Conservation (phyloP, 257 asterid genomes). For the Solanum piurae region DNA sequence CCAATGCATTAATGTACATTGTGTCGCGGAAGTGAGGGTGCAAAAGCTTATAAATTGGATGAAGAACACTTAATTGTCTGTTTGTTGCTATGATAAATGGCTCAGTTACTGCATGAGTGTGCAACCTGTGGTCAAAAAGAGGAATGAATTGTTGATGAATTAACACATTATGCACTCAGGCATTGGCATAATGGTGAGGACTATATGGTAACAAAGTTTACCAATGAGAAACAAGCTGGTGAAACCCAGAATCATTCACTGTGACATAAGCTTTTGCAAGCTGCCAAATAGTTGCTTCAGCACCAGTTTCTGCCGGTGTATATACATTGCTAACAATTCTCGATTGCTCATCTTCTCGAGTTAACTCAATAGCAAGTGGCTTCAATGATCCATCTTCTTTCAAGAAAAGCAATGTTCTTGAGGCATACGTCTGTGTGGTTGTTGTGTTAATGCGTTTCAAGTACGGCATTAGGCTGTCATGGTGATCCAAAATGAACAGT, state of each 20-base stretch:
- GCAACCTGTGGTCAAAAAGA: slow-evolving; percentile 5
- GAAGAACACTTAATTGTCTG: slow-evolving; percentile 20
- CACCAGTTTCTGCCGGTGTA: slow-evolving; percentile 29
- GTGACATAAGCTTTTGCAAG: slow-evolving; percentile 45
- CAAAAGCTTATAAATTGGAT: slow-evolving; percentile 22
- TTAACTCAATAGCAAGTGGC: slow-evolving; percentile 9
- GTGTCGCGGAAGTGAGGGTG: slow-evolving; percentile 29
- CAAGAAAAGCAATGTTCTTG: slow-evolving; percentile 12
- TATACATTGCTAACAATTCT: slow-evolving; percentile 11
- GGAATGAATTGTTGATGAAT: not conserved
- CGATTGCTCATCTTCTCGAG: not conserved
- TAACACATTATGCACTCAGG: not conserved
- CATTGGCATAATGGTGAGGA: not conserved
- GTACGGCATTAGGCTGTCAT: slow-evolving; percentile 9
- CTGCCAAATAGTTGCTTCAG: slow-evolving; percentile 32
- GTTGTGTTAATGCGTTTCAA: slow-evolving; percentile 11
- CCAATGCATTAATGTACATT: slow-evolving; percentile 24
- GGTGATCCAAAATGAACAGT: slow-evolving; percentile 13
- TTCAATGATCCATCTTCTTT: slow-evolving; percentile 1
- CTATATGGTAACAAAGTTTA: not conserved
- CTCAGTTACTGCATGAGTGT: slow-evolving; percentile 20
- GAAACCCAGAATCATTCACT: slow-evolving; percentile 49
- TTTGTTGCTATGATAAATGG: slow-evolving; percentile 26
- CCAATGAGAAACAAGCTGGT: slow-evolving; percentile 53
- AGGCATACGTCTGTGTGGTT: slow-evolving; percentile 13